Evolutionary conservation across 305 asterid genomes (phyloP).

Genomic region (Fraxinus greggii): DNA sequence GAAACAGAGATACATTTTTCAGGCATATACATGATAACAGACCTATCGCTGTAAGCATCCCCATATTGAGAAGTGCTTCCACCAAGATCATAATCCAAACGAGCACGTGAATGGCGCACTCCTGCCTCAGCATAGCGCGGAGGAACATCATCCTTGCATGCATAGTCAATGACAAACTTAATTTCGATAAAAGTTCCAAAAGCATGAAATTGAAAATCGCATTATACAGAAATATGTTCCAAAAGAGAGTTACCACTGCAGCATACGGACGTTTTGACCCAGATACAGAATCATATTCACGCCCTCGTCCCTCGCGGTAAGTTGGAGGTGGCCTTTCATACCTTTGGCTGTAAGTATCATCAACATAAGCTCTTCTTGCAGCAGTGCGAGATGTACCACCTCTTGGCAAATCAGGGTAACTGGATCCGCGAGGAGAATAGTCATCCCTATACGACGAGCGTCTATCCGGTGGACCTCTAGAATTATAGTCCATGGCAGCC

Average conservation of each 20-base stretch:
- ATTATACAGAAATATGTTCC: conserved; percentile 8
- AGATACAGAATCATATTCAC: conserved; percentile 68
- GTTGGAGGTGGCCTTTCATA: conserved; percentile 87
- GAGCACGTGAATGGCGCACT: conserved; percentile 86
- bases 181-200: neutral
- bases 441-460: conserved; percentile 71
- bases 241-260: conserved; percentile 51
- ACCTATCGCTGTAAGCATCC: conserved; percentile 88
- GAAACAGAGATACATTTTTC: neutral
- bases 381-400: conserved; percentile 62
- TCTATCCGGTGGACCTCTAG: conserved; percentile 65
- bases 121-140: conserved; percentile 79
- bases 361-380: conserved; percentile 74
- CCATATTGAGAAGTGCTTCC: conserved; percentile 74
- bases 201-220: neutral
- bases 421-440: conserved; percentile 67
- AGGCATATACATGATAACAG: neutral
- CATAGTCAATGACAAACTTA: conserved; percentile 21
- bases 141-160: conserved; percentile 72
- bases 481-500: conserved; percentile 55
- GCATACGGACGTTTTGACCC: conserved; percentile 92
- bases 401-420: conserved; percentile 70
- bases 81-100: conserved; percentile 75
- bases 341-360: conserved; percentile 75
- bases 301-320: conserved; percentile 70